phyloP scores from a whole-genome alignment of 768 basidiomycete genomes.

The Xanthoconium purpureum region DNA sequence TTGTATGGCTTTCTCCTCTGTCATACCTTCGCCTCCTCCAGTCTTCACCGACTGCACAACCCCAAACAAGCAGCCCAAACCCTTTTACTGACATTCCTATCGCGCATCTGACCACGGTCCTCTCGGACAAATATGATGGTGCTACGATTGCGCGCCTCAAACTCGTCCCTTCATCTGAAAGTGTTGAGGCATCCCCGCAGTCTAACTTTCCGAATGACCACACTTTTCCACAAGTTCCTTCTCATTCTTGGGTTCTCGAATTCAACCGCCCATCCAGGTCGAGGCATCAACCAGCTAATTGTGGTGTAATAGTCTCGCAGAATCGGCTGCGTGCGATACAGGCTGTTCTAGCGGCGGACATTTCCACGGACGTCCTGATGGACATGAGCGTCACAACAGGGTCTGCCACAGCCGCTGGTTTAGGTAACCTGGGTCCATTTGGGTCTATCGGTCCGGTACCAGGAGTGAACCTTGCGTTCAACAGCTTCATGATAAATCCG shows the following conservation, averaged over 20 bases:
- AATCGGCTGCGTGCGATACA: conserved; percentile 73
- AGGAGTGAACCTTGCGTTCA: conserved; percentile 26
- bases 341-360: conserved; percentile 45
- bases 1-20: conserved; percentile 65
- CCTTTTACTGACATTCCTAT: conserved; percentile 48
- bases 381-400: conserved; percentile 17
- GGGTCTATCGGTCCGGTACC: conserved; percentile 20
- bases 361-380: conserved; percentile 25
- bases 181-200: conserved; percentile 6
- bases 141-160: conserved; percentile 54
- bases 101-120: conserved; percentile 42
- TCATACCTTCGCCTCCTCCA: conserved; percentile 64
- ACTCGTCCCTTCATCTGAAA: conserved; percentile 33
- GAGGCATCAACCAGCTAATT: conserved; percentile 40
- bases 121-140: conserved; percentile 44
- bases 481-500: conserved; percentile 19
- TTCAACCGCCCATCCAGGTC: conserved; percentile 46
- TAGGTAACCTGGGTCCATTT: conserved; percentile 26
- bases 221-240: conserved; percentile 22
- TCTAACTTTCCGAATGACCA: conserved; percentile 24
- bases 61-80: conserved; percentile 14
- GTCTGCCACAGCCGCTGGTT: conserved; percentile 11
- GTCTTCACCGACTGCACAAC: conserved; percentile 19
- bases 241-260: conserved; percentile 63
- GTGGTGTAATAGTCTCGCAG: conserved; percentile 71